These are phyloP conservation scores for Blastobotrys ciferrii DNA, from an alignment of 1,139 yeast genomes.

Conservation along the genomic window DNA sequence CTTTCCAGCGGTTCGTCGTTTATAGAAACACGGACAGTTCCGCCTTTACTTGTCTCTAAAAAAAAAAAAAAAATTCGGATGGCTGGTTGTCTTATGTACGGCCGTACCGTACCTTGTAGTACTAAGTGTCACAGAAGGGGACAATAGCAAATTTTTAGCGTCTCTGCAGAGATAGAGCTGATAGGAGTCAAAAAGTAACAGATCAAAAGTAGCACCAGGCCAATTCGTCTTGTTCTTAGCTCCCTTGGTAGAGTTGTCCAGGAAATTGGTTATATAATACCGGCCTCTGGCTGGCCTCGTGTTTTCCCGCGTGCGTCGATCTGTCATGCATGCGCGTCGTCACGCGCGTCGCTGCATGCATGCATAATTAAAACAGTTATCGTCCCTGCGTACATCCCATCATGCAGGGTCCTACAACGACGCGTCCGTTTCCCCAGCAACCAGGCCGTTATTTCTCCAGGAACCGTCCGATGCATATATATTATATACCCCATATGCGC, in stretches of 20 bases:
- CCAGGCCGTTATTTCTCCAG: too few relatives aligned
- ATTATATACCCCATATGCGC: too few relatives aligned
- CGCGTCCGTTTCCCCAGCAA: background rate
- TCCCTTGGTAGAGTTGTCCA: too few relatives aligned
- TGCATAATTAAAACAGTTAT: too few relatives aligned
- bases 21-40: background rate
- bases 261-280: too few relatives aligned
- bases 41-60: background rate
- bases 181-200: background rate
- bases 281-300: background rate
- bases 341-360: slow-evolving; percentile 5
- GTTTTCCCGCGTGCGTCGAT: background rate
- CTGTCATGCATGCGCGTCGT: slow-evolving; percentile 2
- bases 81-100: background rate
- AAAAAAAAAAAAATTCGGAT: background rate
- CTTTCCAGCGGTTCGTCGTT: too few relatives aligned
- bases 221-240: too few relatives aligned
- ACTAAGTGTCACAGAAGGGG: background rate
- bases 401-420: too few relatives aligned
- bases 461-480: too few relatives aligned
- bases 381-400: background rate
- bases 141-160: too few relatives aligned
- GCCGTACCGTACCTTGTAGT: background rate
- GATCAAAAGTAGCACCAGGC: slow-evolving; percentile 1
- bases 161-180: too few relatives aligned